Percentiles rank a stretch among this genome's conserved stretches.
phyloP scores from a whole-genome alignment of 2,329 filamentous ascomycete species.

The Macrophomina pseudophaseolina region DNA sequence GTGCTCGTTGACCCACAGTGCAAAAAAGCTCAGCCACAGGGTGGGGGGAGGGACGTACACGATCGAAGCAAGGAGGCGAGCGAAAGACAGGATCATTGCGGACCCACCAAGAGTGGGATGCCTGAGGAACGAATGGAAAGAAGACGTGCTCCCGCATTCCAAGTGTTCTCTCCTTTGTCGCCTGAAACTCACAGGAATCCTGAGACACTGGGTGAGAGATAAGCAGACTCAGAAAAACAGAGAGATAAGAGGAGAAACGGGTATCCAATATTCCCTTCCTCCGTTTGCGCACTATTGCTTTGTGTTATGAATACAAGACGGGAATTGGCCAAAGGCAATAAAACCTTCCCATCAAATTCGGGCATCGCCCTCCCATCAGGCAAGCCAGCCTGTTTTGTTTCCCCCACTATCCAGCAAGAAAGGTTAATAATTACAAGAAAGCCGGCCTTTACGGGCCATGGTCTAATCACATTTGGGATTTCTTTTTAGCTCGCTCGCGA shows the following conservation, averaged over 20 bases:
- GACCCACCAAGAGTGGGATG: neutral
- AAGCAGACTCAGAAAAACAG: neutral
- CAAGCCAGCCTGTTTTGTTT: neutral
- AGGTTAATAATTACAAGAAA: slow-evolving; percentile 5
- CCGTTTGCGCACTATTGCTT: slow-evolving; percentile 8
- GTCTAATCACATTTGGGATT: neutral
- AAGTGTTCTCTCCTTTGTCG: neutral
- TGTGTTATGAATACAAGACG: slow-evolving; percentile 17
- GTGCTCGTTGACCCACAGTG: neutral
- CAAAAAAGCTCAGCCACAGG: neutral
- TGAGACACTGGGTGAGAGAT: neutral
- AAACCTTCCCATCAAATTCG: neutral
- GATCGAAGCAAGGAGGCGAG: neutral
- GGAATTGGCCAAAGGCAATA: slow-evolving; percentile 2
- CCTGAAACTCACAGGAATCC: neutral
- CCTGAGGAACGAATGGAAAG: neutral
- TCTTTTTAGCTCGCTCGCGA: neutral
- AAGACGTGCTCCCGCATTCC: neutral
- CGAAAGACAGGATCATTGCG: neutral
- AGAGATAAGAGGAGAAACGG: neutral
- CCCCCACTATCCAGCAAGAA: neutral
- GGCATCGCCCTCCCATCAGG: neutral
- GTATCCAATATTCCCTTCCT: neutral
- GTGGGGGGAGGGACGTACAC: neutral
- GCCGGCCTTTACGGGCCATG: neutral